Percentiles rank a stretch among this genome's conserved stretches.
Evolutionary conservation across 768 basidiomycete species (phyloP).

Genomic region (Hypsizygus marmoreus): DNA sequence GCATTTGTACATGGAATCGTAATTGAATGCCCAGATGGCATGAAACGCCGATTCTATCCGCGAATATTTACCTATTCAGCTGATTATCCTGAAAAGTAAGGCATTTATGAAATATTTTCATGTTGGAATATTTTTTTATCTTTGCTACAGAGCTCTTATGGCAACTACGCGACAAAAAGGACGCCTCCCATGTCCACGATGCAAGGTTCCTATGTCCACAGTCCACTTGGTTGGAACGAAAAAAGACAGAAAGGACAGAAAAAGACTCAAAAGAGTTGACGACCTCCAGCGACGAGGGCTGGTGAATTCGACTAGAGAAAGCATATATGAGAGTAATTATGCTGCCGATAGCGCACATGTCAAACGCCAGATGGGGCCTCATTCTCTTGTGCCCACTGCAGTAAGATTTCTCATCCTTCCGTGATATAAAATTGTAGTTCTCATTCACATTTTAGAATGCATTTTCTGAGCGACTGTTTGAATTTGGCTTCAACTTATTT

Average conservation of each 20-base stretch:
- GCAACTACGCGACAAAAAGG: conserved; percentile 31
- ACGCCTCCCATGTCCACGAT: conserved; percentile 35
- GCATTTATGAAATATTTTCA: no score
- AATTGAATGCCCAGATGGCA: conserved; percentile 5
- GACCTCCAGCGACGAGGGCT: not conserved
- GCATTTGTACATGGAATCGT: conserved; percentile 22
- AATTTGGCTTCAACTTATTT: conserved; percentile 25
- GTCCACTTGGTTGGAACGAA: conserved; percentile 26
- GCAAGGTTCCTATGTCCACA: conserved; percentile 15
- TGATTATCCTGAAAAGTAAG: conserved; percentile 40
- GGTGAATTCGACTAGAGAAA: not conserved
- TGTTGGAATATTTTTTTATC: no score
- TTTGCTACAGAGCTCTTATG: conserved; percentile 29
- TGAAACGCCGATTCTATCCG: conserved; percentile 17
- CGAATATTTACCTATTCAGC: conserved; percentile 34
- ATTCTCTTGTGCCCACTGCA: conserved; percentile 15
- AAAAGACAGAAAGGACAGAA: conserved; percentile 5
- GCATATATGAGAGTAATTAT: conserved; percentile 5
- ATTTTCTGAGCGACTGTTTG: conserved; percentile 25
- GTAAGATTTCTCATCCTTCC: conserved; percentile 1
- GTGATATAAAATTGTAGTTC: not conserved
- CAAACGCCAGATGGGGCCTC: conserved; percentile 6
- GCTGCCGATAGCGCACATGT: conserved; percentile 10
- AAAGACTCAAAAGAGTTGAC: not conserved
- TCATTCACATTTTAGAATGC: conserved; percentile 29